Conservation (phyloP, 257 asterid genomes). For the Verbascum thapsus region DNA sequence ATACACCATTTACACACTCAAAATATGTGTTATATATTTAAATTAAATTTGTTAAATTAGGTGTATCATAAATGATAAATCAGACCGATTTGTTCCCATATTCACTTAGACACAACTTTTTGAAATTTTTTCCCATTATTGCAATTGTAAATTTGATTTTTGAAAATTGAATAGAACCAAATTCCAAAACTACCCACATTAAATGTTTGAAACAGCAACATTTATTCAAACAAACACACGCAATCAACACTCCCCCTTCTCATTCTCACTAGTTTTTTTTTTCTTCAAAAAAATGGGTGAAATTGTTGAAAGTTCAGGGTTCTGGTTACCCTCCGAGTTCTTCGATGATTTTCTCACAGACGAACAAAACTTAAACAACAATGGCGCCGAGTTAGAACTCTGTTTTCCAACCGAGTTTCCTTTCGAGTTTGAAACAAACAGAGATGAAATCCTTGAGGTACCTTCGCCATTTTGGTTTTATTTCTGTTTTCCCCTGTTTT, state of each 20-base stretch:
- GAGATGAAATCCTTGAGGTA: slow-evolving; percentile 42
- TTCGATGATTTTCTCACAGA: slow-evolving; percentile 56
- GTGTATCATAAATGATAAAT: too few relatives aligned
- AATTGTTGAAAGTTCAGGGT: slow-evolving; percentile 45
- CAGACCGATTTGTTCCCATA: too few relatives aligned
- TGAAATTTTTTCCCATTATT: neutral
- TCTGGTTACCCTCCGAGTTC: slow-evolving; percentile 79
- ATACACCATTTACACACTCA: too few relatives aligned
- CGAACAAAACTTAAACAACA: slow-evolving; percentile 23
- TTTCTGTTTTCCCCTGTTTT: neutral
- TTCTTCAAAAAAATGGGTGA: slow-evolving; percentile 39
- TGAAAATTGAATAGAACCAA: neutral
- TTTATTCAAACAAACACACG: slow-evolving; percentile 10
- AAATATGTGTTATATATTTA: too few relatives aligned
- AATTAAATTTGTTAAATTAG: too few relatives aligned
- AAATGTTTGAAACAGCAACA: slow-evolving; percentile 49
- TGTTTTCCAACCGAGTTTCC: slow-evolving; percentile 60
- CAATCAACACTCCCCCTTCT: neutral
- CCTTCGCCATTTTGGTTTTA: neutral
- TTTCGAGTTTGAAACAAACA: slow-evolving; percentile 35
- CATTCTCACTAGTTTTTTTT: neutral
- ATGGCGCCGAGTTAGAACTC: slow-evolving; percentile 26
- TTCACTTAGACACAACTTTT: slow-evolving; percentile 15
- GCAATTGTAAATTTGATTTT: neutral
- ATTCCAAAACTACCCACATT: slow-evolving; percentile 13